Conservation (phyloP, 441 rosid species). For the Corymbia citriodora region DNA sequence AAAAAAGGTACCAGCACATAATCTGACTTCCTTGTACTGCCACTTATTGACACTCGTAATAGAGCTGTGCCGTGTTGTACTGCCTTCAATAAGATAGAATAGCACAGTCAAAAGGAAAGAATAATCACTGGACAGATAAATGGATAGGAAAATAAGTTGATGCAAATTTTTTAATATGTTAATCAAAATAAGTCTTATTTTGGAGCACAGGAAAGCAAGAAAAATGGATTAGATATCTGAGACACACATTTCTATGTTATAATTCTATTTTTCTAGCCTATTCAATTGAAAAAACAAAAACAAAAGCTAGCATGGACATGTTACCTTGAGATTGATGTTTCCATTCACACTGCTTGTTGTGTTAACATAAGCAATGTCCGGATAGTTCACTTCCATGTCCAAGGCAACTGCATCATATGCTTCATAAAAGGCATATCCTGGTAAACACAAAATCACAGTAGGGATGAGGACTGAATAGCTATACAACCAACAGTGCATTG, state of each 20-base stretch:
- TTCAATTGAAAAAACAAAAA: background rate
- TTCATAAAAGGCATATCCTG: constrained; percentile 84
- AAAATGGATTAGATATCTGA: background rate
- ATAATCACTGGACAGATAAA: background rate
- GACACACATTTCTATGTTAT: background rate
- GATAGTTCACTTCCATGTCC: constrained; percentile 66
- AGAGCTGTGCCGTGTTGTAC: constrained; percentile 76
- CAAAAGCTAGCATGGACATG: background rate
- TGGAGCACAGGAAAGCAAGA: background rate
- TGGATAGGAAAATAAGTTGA: background rate
- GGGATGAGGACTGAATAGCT: constrained; percentile 8
- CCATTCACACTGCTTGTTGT: constrained; percentile 27
- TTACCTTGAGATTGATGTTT: constrained; percentile 67
- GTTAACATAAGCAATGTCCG: constrained; percentile 53
- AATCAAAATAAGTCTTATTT: background rate
- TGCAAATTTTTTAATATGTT: background rate
- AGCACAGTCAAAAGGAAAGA: background rate
- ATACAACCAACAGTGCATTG: background rate
- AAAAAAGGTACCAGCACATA: constrained; percentile 59
- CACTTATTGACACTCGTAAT: constrained; percentile 54
- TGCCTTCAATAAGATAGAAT: constrained; percentile 54
- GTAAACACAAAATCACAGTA: constrained; percentile 11
- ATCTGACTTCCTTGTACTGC: constrained; percentile 56
- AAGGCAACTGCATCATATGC: constrained; percentile 48
- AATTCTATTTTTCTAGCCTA: background rate